A percentile compares a stretch with the other conserved stretches of the same genome.
Conservation (phyloP, 305 asterid species). For the Caryopteris hybrid region DNA sequence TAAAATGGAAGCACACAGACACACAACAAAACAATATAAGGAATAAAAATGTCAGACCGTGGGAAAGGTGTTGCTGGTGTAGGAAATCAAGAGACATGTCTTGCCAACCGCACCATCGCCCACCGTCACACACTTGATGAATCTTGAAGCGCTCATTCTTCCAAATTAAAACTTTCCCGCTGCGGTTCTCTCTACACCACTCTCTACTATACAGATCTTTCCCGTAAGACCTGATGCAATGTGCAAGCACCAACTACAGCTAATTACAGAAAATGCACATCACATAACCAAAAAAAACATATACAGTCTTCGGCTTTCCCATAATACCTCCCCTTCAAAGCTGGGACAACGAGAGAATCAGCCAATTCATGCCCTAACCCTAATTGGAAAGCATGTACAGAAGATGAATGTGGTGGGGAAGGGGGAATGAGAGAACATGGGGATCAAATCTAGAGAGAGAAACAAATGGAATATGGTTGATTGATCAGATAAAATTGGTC, state of each 20-base stretch:
- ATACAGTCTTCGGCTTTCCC: conserved; percentile 15
- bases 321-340: conserved; percentile 19
- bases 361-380: conserved; percentile 28
- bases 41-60: conserved; percentile 33
- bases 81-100: conserved; percentile 50
- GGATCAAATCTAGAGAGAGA: conserved; percentile 27
- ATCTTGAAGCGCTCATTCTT: conserved; percentile 53
- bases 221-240: conserved; percentile 16
- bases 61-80: conserved; percentile 54
- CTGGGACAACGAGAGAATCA: conserved; percentile 9
- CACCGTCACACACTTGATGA: conserved; percentile 58
- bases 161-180: conserved; percentile 6
- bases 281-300: conserved; percentile 3
- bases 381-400: conserved; percentile 15
- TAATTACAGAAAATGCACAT: conserved; percentile 20
- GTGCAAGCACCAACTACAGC: conserved; percentile 20
- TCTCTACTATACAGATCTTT: conserved; percentile 13
- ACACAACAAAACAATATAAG: neutral
- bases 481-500: conserved; percentile 22
- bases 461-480: conserved; percentile 5
- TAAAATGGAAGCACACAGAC: neutral
- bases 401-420: conserved; percentile 14
- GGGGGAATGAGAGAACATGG: conserved; percentile 11
- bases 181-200: neutral
- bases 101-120: conserved; percentile 62